phyloP scores from a whole-genome alignment of 768 basidiomycete species.

The Steccherinum ochraceum region DNA sequence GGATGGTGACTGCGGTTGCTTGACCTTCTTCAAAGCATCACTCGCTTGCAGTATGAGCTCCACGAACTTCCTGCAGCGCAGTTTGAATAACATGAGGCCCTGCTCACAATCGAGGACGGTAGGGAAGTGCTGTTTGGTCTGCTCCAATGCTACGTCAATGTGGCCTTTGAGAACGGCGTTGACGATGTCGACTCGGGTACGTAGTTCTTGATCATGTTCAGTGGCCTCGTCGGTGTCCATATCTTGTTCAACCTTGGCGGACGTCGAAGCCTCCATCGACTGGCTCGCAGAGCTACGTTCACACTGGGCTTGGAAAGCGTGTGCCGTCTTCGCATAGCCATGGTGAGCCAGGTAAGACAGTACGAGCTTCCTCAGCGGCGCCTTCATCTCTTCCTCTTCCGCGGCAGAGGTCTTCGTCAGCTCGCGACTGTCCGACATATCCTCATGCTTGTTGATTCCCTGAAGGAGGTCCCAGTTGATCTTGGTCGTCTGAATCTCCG shows the following conservation, averaged over 20 bases:
- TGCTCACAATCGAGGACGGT: constrained; percentile 59
- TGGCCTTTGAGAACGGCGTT: constrained; percentile 63
- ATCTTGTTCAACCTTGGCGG: constrained; percentile 8
- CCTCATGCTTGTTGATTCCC: constrained; percentile 13
- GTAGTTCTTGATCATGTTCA: constrained; percentile 43
- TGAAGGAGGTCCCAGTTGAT: constrained; percentile 38
- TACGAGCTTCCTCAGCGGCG: constrained; percentile 66
- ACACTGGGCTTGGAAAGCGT: constrained; percentile 56
- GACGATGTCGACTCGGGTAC: constrained; percentile 64
- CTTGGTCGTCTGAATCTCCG: constrained; percentile 52
- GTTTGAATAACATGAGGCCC: constrained; percentile 70
- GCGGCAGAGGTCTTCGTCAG: constrained; percentile 1
- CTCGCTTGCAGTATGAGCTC: constrained; percentile 72
- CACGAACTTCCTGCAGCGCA: constrained; percentile 81
- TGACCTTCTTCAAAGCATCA: constrained; percentile 61
- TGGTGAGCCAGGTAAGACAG: constrained; percentile 79
- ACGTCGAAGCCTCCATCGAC: constrained; percentile 10
- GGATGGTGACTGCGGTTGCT: constrained; percentile 11
- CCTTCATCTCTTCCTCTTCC: constrained; percentile 43
- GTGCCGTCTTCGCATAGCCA: constrained; percentile 70
- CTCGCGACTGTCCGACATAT: neutral
- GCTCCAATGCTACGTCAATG: constrained; percentile 59
- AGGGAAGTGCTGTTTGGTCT: constrained; percentile 53
- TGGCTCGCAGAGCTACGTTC: constrained; percentile 6
- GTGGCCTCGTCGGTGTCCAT: constrained; percentile 4